Evolutionary conservation across 1,284 basidiomycete species (phyloP).

Genomic region (Rhodotorula glutinis): DNA sequence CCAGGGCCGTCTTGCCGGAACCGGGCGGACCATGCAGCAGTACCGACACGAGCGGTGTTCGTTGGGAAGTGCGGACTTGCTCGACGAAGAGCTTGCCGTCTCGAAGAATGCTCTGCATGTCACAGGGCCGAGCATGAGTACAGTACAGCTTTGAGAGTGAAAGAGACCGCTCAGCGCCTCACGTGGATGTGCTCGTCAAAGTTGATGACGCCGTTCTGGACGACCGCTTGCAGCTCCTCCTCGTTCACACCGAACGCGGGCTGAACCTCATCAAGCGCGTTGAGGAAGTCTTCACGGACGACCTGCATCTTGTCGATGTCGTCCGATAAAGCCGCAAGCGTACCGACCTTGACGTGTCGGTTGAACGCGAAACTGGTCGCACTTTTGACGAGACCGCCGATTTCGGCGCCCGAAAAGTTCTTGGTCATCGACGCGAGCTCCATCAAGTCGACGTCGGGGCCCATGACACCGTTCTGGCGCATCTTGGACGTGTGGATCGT

Average conservation of each 20-base stretch:
- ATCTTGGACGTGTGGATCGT: slow-evolving; percentile 95
- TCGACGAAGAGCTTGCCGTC: slow-evolving; percentile 92
- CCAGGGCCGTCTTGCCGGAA: slow-evolving; percentile 92
- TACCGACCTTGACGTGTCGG: slow-evolving; percentile 95
- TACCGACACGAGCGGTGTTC: slow-evolving; percentile 88
- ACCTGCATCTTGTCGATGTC: slow-evolving; percentile 93
- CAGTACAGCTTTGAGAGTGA: slow-evolving; percentile 57
- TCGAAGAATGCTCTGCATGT: slow-evolving; percentile 69
- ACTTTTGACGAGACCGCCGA: slow-evolving; percentile 93
- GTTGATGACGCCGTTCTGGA: slow-evolving; percentile 96
- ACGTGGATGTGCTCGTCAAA: slow-evolving; percentile 73
- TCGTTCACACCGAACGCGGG: slow-evolving; percentile 97
- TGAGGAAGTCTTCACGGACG: slow-evolving; percentile 80
- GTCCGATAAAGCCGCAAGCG: slow-evolving; percentile 91
- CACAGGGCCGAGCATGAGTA: no score
- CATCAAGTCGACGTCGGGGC: slow-evolving; percentile 73
- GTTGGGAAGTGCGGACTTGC: slow-evolving; percentile 84
- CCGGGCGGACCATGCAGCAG: slow-evolving; percentile 84
- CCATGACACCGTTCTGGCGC: slow-evolving; percentile 88
- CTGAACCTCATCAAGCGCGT: slow-evolving; percentile 90
- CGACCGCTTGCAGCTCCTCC: slow-evolving; percentile 89
- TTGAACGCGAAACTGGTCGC: slow-evolving; percentile 98
- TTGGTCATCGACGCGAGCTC: slow-evolving; percentile 86
- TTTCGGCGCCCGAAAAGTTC: slow-evolving; percentile 98
- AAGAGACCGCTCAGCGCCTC: slow-evolving; percentile 53